phyloP scores from a whole-genome alignment of 2,329 filamentous ascomycete genomes.

The Cadophora malorum region DNA sequence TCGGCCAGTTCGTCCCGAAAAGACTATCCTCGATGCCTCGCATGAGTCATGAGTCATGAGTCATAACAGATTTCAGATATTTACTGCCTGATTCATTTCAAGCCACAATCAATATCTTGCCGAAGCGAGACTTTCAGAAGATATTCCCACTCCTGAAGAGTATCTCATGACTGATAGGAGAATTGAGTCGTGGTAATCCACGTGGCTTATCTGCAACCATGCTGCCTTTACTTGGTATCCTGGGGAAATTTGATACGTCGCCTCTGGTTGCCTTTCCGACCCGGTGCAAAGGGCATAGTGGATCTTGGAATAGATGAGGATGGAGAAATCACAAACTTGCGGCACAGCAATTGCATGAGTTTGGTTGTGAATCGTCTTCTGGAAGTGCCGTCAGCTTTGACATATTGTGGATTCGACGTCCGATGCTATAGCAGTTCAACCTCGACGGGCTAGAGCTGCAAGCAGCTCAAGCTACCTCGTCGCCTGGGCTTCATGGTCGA shows the following conservation, averaged over 20 bases:
- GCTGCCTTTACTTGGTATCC: not conserved
- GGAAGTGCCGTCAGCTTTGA: no score
- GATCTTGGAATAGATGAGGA: not conserved
- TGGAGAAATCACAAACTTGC: no score
- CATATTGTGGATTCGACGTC: no score
- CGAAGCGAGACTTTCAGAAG: not conserved
- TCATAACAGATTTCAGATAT: not conserved
- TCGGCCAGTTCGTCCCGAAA: not conserved
- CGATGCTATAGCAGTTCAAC: no score
- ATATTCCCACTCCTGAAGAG: not conserved
- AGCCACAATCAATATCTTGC: not conserved
- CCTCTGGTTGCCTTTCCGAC: not conserved
- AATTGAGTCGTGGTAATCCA: not conserved
- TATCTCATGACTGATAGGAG: not conserved
- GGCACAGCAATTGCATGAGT: no score
- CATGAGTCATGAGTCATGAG: not conserved
- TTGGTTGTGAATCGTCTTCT: no score
- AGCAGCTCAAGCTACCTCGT: not conserved
- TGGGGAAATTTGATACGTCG: not conserved
- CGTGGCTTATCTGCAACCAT: not conserved
- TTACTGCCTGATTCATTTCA: not conserved
- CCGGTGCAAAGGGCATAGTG: not conserved
- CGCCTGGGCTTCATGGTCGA: slow-evolving; percentile 24
- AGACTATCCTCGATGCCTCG: not conserved
- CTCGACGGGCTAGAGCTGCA: no score